A percentile compares a stretch with the other conserved stretches of the same genome.
Conservation (phyloP, 352 stramenopile species). For the Pythium plurisporium region DNA sequence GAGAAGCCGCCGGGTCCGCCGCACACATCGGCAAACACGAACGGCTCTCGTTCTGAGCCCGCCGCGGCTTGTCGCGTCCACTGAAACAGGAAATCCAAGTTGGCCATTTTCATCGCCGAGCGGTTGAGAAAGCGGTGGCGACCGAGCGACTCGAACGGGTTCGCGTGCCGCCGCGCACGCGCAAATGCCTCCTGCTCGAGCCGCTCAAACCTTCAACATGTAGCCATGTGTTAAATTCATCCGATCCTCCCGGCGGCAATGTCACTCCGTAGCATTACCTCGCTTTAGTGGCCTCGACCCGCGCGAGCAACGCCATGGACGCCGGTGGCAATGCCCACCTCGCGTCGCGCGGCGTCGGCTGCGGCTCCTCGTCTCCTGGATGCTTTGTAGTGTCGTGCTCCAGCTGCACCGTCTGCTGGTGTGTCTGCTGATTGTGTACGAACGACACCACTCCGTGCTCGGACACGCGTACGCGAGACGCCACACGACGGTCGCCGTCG, state of each 20-base stretch:
- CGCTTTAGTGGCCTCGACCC: slow-evolving; percentile 14
- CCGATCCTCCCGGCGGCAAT: neutral
- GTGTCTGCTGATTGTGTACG: too few species aligned
- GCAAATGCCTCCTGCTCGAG: slow-evolving; percentile 34
- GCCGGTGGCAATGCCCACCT: slow-evolving; percentile 5
- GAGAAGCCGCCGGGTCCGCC: slow-evolving; percentile 77
- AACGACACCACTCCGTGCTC: slow-evolving; percentile 4
- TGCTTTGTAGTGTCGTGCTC: too few species aligned
- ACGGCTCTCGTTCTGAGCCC: slow-evolving; percentile 15
- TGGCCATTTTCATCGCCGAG: slow-evolving; percentile 79
- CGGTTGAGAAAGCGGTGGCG: slow-evolving; percentile 68
- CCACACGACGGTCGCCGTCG: neutral
- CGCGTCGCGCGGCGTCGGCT: neutral
- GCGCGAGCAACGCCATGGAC: slow-evolving; percentile 10
- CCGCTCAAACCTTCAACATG: slow-evolving; percentile 31
- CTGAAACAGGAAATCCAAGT: slow-evolving; percentile 60
- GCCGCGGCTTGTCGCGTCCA: slow-evolving; percentile 27
- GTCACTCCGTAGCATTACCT: slow-evolving; percentile 11
- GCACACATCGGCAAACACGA: slow-evolving; percentile 74
- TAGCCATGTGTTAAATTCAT: slow-evolving; percentile 22
- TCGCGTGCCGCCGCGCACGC: slow-evolving; percentile 36
- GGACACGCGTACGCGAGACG: slow-evolving; percentile 3
- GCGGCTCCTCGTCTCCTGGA: too few species aligned
- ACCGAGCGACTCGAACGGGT: slow-evolving; percentile 56
- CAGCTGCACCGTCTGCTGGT: too few species aligned